Evolutionary conservation across 371 early-diverging fungal species (phyloP).

Genomic region (Mortierella sp.): DNA sequence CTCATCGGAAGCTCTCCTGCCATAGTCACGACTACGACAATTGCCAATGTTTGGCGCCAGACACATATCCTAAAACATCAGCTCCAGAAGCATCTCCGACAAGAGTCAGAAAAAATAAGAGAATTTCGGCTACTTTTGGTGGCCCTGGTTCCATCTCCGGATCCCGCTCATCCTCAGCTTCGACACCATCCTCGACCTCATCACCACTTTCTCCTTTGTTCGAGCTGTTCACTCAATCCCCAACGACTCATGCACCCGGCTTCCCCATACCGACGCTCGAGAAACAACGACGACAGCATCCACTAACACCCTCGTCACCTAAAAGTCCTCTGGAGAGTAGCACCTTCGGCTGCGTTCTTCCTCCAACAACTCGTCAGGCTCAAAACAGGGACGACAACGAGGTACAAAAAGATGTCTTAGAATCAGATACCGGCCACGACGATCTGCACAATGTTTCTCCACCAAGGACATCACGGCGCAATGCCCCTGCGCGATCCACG

Average conservation of each 20-base stretch:
- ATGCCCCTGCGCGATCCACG: slow-evolving; percentile 19
- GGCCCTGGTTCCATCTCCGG: slow-evolving; percentile 35
- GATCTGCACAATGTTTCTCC: neutral
- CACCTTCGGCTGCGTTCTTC: slow-evolving; percentile 9
- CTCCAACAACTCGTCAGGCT: neutral
- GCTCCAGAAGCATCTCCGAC: neutral
- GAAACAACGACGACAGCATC: neutral
- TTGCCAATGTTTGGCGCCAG: neutral
- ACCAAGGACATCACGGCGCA: slow-evolving; percentile 3
- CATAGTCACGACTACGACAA: neutral
- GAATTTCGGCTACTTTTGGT: slow-evolving; percentile 43
- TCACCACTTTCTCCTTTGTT: slow-evolving; percentile 18
- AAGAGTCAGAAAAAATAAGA: slow-evolving; percentile 3
- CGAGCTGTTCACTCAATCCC: slow-evolving; percentile 5
- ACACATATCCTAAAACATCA: neutral
- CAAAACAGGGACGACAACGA: neutral
- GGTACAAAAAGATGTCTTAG: neutral
- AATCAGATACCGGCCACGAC: neutral
- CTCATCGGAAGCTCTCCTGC: neutral
- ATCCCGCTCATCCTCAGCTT: slow-evolving; percentile 17
- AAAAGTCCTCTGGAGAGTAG: slow-evolving; percentile 20
- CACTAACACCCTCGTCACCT: neutral
- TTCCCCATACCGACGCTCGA: neutral
- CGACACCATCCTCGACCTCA: slow-evolving; percentile 12
- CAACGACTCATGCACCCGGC: neutral